phyloP scores from a whole-genome alignment of 225 moss, liverwort and hornwort genomes.

The Lunularia cruciata region DNA sequence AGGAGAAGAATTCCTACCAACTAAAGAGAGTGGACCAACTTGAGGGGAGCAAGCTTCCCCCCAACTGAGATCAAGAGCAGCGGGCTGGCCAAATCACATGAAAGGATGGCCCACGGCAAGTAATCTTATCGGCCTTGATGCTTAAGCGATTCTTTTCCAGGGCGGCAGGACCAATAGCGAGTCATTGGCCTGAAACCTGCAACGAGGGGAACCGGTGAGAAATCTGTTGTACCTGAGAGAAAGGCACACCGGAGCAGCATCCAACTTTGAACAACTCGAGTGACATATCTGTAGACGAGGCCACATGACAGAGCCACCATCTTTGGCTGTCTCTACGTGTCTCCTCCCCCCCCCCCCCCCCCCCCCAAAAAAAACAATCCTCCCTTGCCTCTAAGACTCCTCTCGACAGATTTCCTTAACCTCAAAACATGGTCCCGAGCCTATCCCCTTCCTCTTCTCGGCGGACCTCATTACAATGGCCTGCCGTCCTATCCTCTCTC shows the following conservation, averaged over 20 bases:
- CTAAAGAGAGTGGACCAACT: neutral
- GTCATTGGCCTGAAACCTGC: neutral
- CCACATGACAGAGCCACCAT: neutral
- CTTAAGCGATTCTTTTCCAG: neutral
- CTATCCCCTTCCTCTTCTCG: too few relatives aligned
- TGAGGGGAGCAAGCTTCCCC: neutral
- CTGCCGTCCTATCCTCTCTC: too few relatives aligned
- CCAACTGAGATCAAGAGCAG: neutral
- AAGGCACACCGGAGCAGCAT: conserved; percentile 5
- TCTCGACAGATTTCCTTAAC: too few relatives aligned
- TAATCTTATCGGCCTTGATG: neutral
- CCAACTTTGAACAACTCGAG: conserved; percentile 4
- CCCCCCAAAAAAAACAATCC: too few relatives aligned
- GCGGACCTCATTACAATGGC: too few relatives aligned
- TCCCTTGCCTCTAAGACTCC: too few relatives aligned
- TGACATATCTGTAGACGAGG: neutral
- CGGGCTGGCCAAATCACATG: neutral
- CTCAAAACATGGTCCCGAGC: too few relatives aligned
- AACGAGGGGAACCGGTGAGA: neutral
- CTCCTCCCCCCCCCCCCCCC: too few relatives aligned
- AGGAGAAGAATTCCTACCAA: neutral
- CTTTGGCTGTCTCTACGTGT: too few relatives aligned
- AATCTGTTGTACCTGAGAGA: conserved; percentile 15
- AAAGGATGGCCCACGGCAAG: neutral
- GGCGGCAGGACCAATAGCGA: neutral